Percentiles rank a stretch among this genome's conserved stretches.
Conservation (phyloP, 495 filamentous ascomycete genomes). For the Letharia columbiana region DNA sequence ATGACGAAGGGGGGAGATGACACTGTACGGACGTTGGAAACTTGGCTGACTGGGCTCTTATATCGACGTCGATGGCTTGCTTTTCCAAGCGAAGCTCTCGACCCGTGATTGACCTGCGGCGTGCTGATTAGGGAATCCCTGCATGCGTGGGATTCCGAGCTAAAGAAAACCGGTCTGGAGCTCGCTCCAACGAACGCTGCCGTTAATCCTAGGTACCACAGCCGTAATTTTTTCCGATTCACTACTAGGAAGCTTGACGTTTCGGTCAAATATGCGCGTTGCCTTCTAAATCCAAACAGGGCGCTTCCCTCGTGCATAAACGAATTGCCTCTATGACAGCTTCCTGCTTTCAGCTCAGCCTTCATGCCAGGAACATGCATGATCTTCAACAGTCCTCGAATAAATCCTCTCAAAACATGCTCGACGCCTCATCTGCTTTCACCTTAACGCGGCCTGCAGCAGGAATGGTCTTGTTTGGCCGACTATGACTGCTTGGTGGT, state of each 20-base stretch:
- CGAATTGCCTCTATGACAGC: background rate
- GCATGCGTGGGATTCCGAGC: background rate
- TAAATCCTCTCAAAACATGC: constrained; percentile 8
- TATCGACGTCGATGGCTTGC: background rate
- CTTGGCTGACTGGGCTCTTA: background rate
- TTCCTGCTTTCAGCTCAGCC: background rate
- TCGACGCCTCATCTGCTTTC: background rate
- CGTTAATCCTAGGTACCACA: background rate
- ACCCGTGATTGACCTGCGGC: background rate
- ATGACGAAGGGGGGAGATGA: background rate
- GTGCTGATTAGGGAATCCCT: background rate
- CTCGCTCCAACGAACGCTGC: background rate
- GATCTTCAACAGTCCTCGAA: background rate
- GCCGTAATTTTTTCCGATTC: background rate
- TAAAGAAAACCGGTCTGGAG: background rate
- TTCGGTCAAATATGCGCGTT: background rate
- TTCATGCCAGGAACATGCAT: background rate
- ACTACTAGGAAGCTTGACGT: background rate
- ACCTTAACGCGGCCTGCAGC: constrained; percentile 5
- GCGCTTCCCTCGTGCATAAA: background rate
- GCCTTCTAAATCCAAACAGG: background rate
- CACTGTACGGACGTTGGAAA: background rate
- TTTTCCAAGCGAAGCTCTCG: background rate
- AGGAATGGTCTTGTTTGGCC: constrained; percentile 12
- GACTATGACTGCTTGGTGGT: constrained; percentile 56